These are phyloP conservation scores for Nannizzia gypsea DNA, from an alignment of 2,329 filamentous ascomycete species.

Conservation along the genomic window DNA sequence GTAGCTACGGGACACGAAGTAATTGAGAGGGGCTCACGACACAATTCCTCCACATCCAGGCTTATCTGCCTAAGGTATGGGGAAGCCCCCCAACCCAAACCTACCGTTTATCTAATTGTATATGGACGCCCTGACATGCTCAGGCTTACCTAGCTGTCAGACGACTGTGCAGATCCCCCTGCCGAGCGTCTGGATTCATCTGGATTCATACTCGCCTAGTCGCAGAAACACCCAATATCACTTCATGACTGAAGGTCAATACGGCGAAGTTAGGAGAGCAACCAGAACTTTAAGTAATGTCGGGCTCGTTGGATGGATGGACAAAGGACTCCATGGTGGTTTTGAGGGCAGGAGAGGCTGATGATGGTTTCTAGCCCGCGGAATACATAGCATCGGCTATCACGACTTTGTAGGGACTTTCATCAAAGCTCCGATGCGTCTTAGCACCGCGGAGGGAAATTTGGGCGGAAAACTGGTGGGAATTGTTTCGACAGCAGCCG, in stretches of 20 bases:
- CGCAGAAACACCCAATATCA: too few species aligned
- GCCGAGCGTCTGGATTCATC: background rate
- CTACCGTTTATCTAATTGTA: background rate
- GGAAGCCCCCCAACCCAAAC: background rate
- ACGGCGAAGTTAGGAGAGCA: background rate
- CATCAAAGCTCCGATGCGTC: background rate
- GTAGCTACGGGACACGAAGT: too few species aligned
- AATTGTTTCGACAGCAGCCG: background rate
- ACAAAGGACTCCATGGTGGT: background rate
- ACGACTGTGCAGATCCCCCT: background rate
- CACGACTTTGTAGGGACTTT: background rate
- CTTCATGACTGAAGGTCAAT: too few species aligned
- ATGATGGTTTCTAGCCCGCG: background rate
- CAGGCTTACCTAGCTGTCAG: background rate
- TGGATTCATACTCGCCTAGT: background rate
- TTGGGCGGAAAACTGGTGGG: background rate
- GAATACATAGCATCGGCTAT: background rate
- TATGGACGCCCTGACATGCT: background rate
- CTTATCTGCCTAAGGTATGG: background rate
- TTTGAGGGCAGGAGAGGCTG: background rate
- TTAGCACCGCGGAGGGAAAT: background rate
- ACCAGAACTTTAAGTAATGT: too few species aligned
- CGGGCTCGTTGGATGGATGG: too few species aligned
- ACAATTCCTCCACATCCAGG: background rate
- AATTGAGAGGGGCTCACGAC: too few species aligned